A percentile compares a stretch with the other conserved stretches of the same genome.
phyloP scores from a whole-genome alignment of 352 stramenopile genomes.

The Phytophthora melonis region DNA sequence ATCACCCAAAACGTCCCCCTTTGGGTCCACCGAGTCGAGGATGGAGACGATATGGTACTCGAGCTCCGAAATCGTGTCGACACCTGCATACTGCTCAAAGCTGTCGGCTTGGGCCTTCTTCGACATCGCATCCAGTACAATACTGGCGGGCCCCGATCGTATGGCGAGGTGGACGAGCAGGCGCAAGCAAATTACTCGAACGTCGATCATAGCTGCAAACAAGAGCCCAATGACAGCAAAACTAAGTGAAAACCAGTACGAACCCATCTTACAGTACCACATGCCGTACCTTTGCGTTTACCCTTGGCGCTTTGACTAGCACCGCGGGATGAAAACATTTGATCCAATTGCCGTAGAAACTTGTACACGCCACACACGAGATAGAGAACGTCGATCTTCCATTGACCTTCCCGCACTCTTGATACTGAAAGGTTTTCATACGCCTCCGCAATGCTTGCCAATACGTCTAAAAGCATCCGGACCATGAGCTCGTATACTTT shows the following conservation, averaged over 20 bases:
- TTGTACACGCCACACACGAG: slow-evolving; percentile 68
- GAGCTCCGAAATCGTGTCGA: slow-evolving; percentile 64
- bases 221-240: neutral
- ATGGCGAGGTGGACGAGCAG: slow-evolving; percentile 64
- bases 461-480: slow-evolving; percentile 60
- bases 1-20: slow-evolving; percentile 26
- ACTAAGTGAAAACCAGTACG: neutral
- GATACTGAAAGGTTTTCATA: slow-evolving; percentile 66
- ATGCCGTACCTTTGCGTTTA: slow-evolving; percentile 44
- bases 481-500: slow-evolving; percentile 64
- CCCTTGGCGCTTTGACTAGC: slow-evolving; percentile 32
- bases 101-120: slow-evolving; percentile 43
- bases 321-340: slow-evolving; percentile 52
- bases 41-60: slow-evolving; percentile 59
- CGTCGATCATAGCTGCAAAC: slow-evolving; percentile 50
- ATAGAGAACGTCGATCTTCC: slow-evolving; percentile 82
- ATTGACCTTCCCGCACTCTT: slow-evolving; percentile 53
- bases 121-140: slow-evolving; percentile 47
- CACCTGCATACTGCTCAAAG: slow-evolving; percentile 39
- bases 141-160: slow-evolving; percentile 42
- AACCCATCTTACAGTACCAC: neutral
- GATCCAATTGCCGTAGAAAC: slow-evolving; percentile 57
- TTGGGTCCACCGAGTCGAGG: slow-evolving; percentile 36
- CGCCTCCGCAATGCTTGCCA: slow-evolving; percentile 50
- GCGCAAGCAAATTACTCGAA: slow-evolving; percentile 57